phyloP scores from a whole-genome alignment of 1,284 basidiomycete genomes.

The Porogramme epimiltina region DNA sequence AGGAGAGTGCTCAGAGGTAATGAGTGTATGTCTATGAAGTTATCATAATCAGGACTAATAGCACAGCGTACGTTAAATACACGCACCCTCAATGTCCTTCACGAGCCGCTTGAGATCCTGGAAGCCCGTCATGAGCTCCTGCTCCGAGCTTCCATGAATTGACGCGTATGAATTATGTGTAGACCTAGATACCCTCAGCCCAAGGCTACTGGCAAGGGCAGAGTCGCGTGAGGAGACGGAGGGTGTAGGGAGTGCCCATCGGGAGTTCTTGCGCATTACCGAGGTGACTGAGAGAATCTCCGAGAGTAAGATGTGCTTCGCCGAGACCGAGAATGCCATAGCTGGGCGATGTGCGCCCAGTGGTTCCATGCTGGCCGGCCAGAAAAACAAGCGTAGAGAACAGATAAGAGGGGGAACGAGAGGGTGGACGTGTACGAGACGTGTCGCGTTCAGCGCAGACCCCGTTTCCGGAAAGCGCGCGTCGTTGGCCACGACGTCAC shows the following conservation, averaged over 20 bases:
- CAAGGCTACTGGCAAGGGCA: constrained; percentile 70
- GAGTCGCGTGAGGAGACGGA: constrained; percentile 62
- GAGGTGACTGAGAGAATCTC: constrained; percentile 94
- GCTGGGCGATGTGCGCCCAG: not conserved
- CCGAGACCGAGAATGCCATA: constrained; percentile 41
- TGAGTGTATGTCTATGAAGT: constrained; percentile 53
- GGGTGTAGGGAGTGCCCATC: constrained; percentile 80
- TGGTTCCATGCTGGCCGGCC: constrained; percentile 16
- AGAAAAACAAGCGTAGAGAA: not conserved
- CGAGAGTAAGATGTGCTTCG: constrained; percentile 79
- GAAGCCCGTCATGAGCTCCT: constrained; percentile 89
- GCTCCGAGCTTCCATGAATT: constrained; percentile 59
- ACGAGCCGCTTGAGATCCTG: constrained; percentile 82
- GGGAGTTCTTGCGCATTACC: constrained; percentile 95
- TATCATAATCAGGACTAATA: not conserved
- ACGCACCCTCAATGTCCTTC: constrained; percentile 72
- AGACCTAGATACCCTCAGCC: constrained; percentile 62
- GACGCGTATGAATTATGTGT: constrained; percentile 37
- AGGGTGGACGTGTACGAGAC: constrained; percentile 21
- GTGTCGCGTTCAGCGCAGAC: constrained; percentile 11
- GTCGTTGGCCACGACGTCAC: constrained; percentile 3
- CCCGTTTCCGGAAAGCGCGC: constrained; percentile 12
- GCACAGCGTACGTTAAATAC: not conserved
- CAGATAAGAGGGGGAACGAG: not conserved
- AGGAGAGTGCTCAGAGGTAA: constrained; percentile 65